Evolutionary conservation across 2,329 filamentous ascomycete species (phyloP).

Genomic region (Botryotinia convoluta): DNA sequence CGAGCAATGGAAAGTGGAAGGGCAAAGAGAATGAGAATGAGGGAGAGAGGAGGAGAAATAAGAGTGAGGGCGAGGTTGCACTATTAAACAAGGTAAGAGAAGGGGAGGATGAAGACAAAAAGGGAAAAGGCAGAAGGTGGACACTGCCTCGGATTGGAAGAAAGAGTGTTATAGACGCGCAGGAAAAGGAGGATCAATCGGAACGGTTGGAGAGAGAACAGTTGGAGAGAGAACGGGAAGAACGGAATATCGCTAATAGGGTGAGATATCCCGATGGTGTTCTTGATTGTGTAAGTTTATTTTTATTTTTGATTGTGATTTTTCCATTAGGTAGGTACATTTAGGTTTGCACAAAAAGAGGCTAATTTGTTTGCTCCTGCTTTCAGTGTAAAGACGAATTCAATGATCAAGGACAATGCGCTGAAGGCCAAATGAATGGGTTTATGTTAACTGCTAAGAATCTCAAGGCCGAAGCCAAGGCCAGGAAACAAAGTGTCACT

Average conservation of each 20-base stretch:
- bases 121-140: not conserved
- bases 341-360: not conserved
- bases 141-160: not conserved
- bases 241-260: not conserved
- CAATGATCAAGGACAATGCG: not conserved
- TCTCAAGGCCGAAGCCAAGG: not conserved
- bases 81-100: not conserved
- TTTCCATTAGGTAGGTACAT: not conserved
- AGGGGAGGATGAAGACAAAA: not conserved
- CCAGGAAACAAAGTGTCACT: not conserved
- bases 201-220: not conserved
- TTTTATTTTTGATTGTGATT: not conserved
- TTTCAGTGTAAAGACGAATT: conserved; percentile 7
- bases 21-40: not conserved
- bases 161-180: not conserved
- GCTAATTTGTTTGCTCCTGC: not conserved
- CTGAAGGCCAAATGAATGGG: not conserved
- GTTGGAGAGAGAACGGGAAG: not conserved
- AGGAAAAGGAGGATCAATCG: not conserved
- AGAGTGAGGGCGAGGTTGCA: not conserved
- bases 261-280: not conserved
- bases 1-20: not conserved
- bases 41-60: not conserved
- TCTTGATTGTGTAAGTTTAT: conserved; percentile 1
- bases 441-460: not conserved